These are phyloP conservation scores for Anastatica hierochuntica DNA, from an alignment of 345 rosid genomes.

Conservation along the genomic window DNA sequence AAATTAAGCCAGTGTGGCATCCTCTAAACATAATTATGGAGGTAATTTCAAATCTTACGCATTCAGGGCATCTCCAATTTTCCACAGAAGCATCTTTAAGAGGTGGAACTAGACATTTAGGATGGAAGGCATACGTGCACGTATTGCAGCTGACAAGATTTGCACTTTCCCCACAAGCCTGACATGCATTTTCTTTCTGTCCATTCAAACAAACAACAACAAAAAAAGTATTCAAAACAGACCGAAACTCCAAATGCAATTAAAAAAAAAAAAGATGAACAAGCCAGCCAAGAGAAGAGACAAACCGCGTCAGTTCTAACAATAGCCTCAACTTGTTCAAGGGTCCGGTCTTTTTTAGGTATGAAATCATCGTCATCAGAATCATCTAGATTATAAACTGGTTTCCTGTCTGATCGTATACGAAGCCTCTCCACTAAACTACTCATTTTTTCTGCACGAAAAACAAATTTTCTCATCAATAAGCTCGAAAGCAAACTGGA, in stretches of 20 bases:
- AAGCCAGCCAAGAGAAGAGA: slow-evolving; percentile 13
- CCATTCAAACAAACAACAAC: not conserved
- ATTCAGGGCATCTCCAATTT: slow-evolving; percentile 94
- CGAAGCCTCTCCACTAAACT: slow-evolving; percentile 98
- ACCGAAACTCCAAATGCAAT: too few species aligned
- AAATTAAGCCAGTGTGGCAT: not conserved
- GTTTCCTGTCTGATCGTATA: slow-evolving; percentile 71
- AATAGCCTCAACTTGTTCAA: slow-evolving; percentile 57
- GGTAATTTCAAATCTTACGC: slow-evolving; percentile 7
- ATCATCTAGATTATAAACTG: slow-evolving; percentile 80
- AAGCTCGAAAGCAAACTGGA: not conserved
- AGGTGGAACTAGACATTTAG: slow-evolving; percentile 76
- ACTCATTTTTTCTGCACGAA: slow-evolving; percentile 53
- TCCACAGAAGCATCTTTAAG: slow-evolving; percentile 56
- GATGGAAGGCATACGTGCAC: slow-evolving; percentile 76
- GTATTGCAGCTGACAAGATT: slow-evolving; percentile 77
- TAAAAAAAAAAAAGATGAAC: not conserved
- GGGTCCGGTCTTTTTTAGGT: slow-evolving; percentile 39
- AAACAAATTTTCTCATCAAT: not conserved
- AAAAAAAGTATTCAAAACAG: too few species aligned
- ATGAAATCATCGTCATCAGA: slow-evolving; percentile 80
- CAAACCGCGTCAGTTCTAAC: slow-evolving; percentile 78
- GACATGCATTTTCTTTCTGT: slow-evolving; percentile 54
- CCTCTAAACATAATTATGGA: not conserved
- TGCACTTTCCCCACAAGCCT: slow-evolving; percentile 76